Conservation (phyloP, 1,284 basidiomycete species). For the Heterobasidion parviporum region DNA sequence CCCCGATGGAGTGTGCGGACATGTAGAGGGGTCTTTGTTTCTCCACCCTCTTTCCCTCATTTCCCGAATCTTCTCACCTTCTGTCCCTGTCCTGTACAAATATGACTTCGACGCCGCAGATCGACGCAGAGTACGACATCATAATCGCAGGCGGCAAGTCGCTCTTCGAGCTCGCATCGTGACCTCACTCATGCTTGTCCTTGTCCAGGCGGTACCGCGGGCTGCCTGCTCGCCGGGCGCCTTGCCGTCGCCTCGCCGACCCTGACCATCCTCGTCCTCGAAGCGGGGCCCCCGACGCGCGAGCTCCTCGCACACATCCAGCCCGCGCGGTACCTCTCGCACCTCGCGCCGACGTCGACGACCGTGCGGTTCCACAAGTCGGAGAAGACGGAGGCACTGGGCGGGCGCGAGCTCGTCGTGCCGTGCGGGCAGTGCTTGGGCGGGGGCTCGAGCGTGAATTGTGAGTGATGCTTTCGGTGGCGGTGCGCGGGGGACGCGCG, state of each 20-base stretch:
- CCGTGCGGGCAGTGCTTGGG: conserved; percentile 42
- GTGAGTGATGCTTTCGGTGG: conserved; percentile 18
- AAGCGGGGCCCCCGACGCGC: conserved; percentile 36
- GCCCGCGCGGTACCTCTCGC: conserved; percentile 36
- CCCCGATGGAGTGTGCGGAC: no score
- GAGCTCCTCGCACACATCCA: conserved; percentile 38
- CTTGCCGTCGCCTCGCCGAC: conserved; percentile 35
- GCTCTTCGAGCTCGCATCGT: neutral
- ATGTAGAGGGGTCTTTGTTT: no score
- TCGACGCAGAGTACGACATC: conserved; percentile 27
- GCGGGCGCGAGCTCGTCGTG: conserved; percentile 33
- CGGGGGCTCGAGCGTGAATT: conserved; percentile 54
- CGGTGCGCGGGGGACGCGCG: neutral
- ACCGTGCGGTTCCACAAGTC: conserved; percentile 33
- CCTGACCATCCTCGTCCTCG: conserved; percentile 35
- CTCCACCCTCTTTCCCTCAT: no score
- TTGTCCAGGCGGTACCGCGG: conserved; percentile 33
- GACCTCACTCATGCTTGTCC: neutral
- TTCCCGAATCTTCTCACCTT: no score
- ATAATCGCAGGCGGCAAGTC: conserved; percentile 37
- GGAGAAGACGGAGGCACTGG: conserved; percentile 34
- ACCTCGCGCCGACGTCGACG: conserved; percentile 29
- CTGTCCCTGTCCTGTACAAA: neutral
- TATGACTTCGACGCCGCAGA: conserved; percentile 5
- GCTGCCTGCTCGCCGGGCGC: conserved; percentile 37